Evolutionary conservation across 208 protist species (phyloP).

Genomic region (Leishmania guyanensis): DNA sequence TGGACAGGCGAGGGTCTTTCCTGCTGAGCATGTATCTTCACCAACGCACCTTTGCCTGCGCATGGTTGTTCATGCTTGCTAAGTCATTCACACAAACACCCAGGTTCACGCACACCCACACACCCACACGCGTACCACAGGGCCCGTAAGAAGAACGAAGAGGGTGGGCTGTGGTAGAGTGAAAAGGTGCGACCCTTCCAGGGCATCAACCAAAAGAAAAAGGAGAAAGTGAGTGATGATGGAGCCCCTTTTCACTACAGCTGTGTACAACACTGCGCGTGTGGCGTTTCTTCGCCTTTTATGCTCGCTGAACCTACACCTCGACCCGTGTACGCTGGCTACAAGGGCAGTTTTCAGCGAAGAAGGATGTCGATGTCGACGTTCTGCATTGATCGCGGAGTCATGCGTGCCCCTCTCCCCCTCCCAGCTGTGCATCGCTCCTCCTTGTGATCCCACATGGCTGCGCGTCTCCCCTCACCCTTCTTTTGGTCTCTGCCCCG

Average conservation of each 20-base stretch:
- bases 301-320: background rate
- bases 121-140: background rate
- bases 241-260: background rate
- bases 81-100: background rate
- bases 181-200: background rate
- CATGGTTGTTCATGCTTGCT: background rate
- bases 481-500: background rate
- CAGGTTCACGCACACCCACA: background rate
- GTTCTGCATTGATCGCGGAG: background rate
- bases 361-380: background rate
- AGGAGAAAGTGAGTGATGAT: background rate
- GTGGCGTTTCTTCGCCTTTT: background rate
- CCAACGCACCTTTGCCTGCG: background rate
- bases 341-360: background rate
- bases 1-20: background rate
- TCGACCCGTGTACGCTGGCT: background rate
- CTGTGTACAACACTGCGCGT: background rate
- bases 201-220: background rate
- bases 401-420: background rate
- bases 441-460: background rate
- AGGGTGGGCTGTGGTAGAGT: background rate
- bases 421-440: background rate
- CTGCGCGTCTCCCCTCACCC: background rate
- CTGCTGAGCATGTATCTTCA: background rate
- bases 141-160: background rate